Evolutionary conservation across 1,284 basidiomycete species (phyloP).

Genomic region (Rhodotorula sp.): DNA sequence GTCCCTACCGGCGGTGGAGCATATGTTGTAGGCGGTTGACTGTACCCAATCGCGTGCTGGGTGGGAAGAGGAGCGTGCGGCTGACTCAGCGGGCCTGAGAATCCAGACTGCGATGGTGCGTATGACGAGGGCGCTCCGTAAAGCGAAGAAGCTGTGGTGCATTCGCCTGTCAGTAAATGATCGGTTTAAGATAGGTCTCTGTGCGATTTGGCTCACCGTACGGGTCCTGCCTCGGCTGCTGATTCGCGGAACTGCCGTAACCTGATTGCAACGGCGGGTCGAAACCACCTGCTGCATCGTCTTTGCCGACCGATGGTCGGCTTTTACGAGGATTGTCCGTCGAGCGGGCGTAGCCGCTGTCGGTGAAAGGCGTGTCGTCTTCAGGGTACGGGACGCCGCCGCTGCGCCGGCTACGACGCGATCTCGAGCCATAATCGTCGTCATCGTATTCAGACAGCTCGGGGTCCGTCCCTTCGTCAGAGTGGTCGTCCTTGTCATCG

Average conservation of each 20-base stretch:
- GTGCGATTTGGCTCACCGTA: too few species aligned
- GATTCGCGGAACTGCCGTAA: too few species aligned
- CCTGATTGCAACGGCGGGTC: too few species aligned
- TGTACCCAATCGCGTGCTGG: background rate
- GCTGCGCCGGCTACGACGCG: background rate
- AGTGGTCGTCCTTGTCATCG: background rate
- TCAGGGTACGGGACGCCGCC: background rate
- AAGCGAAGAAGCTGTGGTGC: background rate
- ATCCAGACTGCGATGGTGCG: background rate
- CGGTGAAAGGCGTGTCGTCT: background rate
- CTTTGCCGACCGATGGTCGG: background rate
- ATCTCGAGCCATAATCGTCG: background rate
- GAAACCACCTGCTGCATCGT: too few species aligned
- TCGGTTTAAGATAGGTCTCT: too few species aligned
- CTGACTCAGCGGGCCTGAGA: background rate
- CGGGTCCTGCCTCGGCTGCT: too few species aligned
- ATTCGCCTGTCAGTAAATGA: background rate
- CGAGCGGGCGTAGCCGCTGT: background rate
- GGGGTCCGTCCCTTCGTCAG: background rate
- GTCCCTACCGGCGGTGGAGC: too few species aligned
- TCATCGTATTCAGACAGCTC: background rate
- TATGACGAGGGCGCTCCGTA: background rate
- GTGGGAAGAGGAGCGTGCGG: background rate
- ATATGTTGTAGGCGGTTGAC: too few species aligned
- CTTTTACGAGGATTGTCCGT: background rate